These are phyloP conservation scores for Otatea glauca DNA, from an alignment of 176 grass and related monocot genomes.

Conservation along the genomic window DNA sequence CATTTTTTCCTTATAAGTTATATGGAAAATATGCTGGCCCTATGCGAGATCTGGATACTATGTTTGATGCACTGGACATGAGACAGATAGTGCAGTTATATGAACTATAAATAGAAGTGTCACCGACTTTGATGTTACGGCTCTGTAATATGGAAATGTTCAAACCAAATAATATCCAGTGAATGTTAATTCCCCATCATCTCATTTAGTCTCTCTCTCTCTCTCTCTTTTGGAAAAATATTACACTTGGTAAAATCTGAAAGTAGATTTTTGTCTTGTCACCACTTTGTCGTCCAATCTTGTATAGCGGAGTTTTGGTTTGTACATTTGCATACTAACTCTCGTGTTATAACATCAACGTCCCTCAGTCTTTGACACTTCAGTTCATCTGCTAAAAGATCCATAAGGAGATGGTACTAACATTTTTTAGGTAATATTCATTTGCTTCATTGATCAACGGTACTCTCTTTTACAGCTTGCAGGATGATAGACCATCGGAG, in stretches of 20 bases:
- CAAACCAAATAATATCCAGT: neutral
- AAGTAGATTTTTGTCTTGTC: neutral
- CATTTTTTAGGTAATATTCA: neutral
- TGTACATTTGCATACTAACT: neutral
- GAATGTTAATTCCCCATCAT: neutral
- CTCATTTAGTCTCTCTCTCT: neutral
- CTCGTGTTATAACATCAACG: neutral
- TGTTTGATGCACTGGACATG: neutral
- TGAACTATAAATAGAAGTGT: constrained; percentile 15
- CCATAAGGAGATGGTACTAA: neutral
- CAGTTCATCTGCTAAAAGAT: neutral
- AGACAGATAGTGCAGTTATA: neutral
- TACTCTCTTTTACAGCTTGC: neutral
- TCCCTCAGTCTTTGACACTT: neutral
- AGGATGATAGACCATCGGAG: constrained; percentile 13
- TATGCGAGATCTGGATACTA: neutral
- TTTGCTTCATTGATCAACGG: neutral
- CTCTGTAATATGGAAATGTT: neutral
- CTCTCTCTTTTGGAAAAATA: neutral
- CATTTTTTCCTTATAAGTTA: neutral
- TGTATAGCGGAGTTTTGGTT: neutral
- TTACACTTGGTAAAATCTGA: neutral
- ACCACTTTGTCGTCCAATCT: neutral
- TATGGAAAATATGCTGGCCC: neutral
- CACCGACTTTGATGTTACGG: neutral